Evolutionary conservation across 768 basidiomycete genomes (phyloP), one percentile per base, ranked within the genome.

Genomic region (Neoboletus magnificus): DNA sequence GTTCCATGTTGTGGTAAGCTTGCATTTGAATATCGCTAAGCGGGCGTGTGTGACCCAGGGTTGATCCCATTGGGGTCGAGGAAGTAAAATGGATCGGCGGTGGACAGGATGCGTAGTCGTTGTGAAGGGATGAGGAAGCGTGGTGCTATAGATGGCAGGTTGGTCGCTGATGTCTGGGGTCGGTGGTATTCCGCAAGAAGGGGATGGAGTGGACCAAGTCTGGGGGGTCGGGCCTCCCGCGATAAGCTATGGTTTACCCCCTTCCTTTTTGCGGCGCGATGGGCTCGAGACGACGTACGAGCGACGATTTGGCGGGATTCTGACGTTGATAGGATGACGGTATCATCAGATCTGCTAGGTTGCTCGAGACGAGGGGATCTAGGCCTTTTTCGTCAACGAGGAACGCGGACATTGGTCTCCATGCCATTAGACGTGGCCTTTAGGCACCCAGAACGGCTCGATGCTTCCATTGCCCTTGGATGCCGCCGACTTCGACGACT

Each of bases 401-500:
- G 50, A 62, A 57, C 49, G 30, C 60, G 63, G 63, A 64, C 6
- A 50, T 57, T 30, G 50, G 29, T 44, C 40, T 36, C 40, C 33
- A 37, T 32, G 16, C 29, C 35, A 40, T 37, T 23, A 15, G 53
- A 50, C 30, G 29, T 37, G 27, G 48, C 43, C 7, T 46, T 33
- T 45, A 39, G 22, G 29, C 35, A 54, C 18, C 16, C 36, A 48
- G 41, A 52, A 52, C n/a, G 27, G 40, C 8, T 48, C 23, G 23
- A 33, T 45, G 10, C 48, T 50, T 61, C 27, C 25, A 25, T 49
- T 16, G 36, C 8, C 22, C 13, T 25, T 56, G 58, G 43, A 50
- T 54, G 46, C 59, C 63, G 52, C n/a, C 48, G 45, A 46, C 58
- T 50, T 65, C 62, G 63, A 39, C 22, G 44, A 50, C 43, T 11